Conservation (phyloP, 2,329 filamentous ascomycete genomes). For the Cordyceps tenuipes region DNA sequence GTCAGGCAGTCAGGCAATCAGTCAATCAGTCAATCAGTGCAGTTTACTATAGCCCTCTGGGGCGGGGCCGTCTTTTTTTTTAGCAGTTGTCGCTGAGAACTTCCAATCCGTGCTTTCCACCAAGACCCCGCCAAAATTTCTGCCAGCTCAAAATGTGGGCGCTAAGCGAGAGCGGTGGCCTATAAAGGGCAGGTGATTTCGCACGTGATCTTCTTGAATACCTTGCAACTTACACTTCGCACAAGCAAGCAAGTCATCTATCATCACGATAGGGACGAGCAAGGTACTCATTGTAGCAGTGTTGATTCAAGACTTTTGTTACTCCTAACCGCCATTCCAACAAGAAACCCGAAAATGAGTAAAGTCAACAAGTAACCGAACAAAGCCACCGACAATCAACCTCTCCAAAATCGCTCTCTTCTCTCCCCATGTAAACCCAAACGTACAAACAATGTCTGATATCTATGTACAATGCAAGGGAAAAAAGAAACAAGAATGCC, state of each 20-base stretch:
- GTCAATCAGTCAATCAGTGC: neutral
- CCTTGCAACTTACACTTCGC: neutral
- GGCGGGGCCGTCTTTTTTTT: constrained; percentile 24
- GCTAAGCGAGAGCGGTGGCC: constrained; percentile 34
- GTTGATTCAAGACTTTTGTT: constrained; percentile 7
- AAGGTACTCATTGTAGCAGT: neutral
- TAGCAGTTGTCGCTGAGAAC: constrained; percentile 1
- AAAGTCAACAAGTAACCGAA: neutral
- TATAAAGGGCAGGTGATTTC: constrained; percentile 18
- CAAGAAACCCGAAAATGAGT: neutral
- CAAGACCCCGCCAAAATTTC: constrained; percentile 31
- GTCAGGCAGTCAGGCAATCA: neutral
- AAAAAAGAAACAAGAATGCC: constrained; percentile 1
- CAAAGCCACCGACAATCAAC: neutral
- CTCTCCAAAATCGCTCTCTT: neutral
- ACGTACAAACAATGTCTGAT: neutral
- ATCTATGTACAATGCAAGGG: constrained; percentile 7
- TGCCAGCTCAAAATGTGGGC: constrained; percentile 30
- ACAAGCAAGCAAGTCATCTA: neutral
- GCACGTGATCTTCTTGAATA: constrained; percentile 15
- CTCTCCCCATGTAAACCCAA: neutral
- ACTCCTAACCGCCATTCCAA: constrained; percentile 3
- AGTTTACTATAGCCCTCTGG: constrained; percentile 28
- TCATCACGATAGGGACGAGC: neutral
- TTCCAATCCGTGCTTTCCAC: no score